phyloP scores from a whole-genome alignment of 2,329 filamentous ascomycete species.

The Penicillium fuscoglaucum region DNA sequence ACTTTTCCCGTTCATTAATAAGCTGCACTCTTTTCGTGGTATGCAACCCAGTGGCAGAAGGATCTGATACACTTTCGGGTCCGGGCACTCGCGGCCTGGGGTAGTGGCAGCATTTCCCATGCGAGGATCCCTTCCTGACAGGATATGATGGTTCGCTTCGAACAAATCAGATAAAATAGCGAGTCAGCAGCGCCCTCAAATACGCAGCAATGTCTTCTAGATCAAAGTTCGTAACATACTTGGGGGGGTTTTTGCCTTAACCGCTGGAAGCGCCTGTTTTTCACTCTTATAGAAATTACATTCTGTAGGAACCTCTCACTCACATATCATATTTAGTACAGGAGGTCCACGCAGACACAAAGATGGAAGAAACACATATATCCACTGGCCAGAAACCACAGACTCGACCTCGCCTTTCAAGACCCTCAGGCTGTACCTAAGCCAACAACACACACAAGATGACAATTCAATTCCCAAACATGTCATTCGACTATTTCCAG shows the following conservation, averaged over 20 bases:
- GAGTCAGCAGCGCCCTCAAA: background rate
- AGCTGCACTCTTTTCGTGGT: background rate
- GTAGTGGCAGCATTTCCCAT: conserved; percentile 6
- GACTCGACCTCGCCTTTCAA: background rate
- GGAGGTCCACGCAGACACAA: background rate
- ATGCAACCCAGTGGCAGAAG: background rate
- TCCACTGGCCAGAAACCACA: background rate
- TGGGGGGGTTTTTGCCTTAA: background rate
- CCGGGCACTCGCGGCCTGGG: conserved; percentile 3
- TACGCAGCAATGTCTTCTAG: background rate
- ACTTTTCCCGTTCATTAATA: background rate
- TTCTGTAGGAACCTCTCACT: background rate
- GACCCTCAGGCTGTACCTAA: background rate
- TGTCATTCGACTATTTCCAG: conserved; percentile 13
- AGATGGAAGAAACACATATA: background rate
- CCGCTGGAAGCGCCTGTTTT: background rate
- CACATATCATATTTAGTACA: background rate
- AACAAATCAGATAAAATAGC: conserved; percentile 1
- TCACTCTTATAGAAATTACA: background rate
- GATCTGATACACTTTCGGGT: conserved; percentile 1
- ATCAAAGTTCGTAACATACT: background rate
- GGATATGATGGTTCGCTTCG: background rate
- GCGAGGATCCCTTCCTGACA: conserved; percentile 10
- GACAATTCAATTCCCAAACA: conserved; percentile 17
- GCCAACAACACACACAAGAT: background rate